These are phyloP conservation scores for Ramalina intermedia DNA, from an alignment of 495 filamentous ascomycete species.

Conservation along the genomic window DNA sequence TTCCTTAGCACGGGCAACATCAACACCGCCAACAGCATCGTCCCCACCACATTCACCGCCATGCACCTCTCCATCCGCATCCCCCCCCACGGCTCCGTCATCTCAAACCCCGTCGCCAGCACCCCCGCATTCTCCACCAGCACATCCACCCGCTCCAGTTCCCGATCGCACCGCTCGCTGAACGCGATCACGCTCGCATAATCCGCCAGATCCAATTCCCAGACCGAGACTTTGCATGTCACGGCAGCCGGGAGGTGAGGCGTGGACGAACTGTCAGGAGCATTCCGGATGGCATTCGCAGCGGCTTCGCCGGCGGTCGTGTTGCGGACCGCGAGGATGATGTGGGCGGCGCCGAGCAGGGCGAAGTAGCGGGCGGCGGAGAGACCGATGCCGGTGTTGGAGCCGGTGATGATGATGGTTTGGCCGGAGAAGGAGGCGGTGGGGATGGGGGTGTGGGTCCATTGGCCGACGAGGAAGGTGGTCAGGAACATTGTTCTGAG, in stretches of 20 bases:
- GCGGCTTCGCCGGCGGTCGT: neutral
- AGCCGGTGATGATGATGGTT: slow-evolving; percentile 24
- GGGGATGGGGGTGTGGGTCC: slow-evolving; percentile 20
- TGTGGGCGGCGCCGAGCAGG: slow-evolving; percentile 21
- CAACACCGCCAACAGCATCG: slow-evolving; percentile 19
- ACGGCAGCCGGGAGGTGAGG: neutral
- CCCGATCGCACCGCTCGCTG: slow-evolving; percentile 11
- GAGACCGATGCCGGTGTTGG: slow-evolving; percentile 23
- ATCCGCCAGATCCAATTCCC: slow-evolving; percentile 34
- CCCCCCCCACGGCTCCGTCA: slow-evolving; percentile 9
- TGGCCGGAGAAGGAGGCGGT: slow-evolving; percentile 28
- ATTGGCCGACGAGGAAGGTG: slow-evolving; percentile 29
- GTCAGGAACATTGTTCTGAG: too few species aligned
- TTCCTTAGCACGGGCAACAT: slow-evolving; percentile 4
- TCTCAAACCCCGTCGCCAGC: slow-evolving; percentile 2
- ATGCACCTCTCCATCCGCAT: slow-evolving; percentile 19
- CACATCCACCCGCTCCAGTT: slow-evolving; percentile 17
- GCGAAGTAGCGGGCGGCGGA: slow-evolving; percentile 20
- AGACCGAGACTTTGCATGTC: slow-evolving; percentile 26
- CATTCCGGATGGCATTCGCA: slow-evolving; percentile 17
- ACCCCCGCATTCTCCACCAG: slow-evolving; percentile 21
- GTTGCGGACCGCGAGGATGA: slow-evolving; percentile 31
- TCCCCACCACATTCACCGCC: slow-evolving; percentile 29
- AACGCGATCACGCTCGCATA: slow-evolving; percentile 33
- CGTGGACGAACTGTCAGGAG: slow-evolving; percentile 7